Conservation (phyloP, 306 rosid genomes). For the Cucurbita argyrosperma region DNA sequence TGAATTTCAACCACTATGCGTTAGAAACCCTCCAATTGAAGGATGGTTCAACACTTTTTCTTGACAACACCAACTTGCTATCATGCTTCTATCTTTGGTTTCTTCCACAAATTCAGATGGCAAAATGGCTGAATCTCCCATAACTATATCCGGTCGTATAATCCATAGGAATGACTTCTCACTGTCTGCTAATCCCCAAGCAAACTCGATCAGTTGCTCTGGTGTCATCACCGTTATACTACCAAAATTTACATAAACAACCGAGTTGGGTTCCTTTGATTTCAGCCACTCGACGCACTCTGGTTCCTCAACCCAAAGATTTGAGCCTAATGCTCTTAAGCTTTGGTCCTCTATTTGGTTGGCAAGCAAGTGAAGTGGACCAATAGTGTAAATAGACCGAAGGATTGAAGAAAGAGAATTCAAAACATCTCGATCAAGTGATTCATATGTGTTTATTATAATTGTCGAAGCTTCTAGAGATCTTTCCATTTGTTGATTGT, state of each 20-base stretch:
- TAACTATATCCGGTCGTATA: conserved; percentile 30
- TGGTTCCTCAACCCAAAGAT: conserved; percentile 32
- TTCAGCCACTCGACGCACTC: conserved; percentile 35
- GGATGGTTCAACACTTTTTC: conserved; percentile 33
- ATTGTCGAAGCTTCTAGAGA: background rate
- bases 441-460: conserved; percentile 1
- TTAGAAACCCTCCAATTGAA: conserved; percentile 28
- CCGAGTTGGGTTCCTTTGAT: conserved; percentile 12
- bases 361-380: background rate
- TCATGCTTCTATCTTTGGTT: conserved; percentile 20
- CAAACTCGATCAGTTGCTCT: conserved; percentile 26
- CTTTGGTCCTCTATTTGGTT: background rate
- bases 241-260: conserved; percentile 1
- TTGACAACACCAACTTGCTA: conserved; percentile 40
- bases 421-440: background rate
- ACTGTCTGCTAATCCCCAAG: conserved; percentile 33
- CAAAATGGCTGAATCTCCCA: conserved; percentile 8
- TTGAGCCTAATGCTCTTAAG: conserved; percentile 9
- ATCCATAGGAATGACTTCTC: conserved; percentile 28
- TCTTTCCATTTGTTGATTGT: background rate
- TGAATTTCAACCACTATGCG: conserved; percentile 11
- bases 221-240: conserved; percentile 23
- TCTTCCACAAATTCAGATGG: conserved; percentile 12
- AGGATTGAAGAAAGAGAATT: background rate
- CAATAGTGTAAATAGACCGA: background rate